Conservation (phyloP, 306 rosid genomes). For the Canavalia ensiformis region DNA sequence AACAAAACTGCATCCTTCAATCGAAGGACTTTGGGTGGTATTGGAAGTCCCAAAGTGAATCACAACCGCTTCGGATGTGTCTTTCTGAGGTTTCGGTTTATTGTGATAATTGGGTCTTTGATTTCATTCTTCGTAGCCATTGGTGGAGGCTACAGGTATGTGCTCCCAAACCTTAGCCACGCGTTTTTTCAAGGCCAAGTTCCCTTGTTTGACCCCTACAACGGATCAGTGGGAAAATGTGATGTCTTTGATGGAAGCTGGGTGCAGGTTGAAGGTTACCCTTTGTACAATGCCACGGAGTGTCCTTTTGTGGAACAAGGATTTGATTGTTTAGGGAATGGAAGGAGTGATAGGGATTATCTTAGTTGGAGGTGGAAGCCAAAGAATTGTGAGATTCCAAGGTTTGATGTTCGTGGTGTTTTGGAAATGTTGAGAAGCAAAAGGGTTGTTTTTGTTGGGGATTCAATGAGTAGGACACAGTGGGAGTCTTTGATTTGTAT, state of each 20-base stretch:
- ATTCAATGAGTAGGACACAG: slow-evolving; percentile 94
- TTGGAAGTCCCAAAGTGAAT: slow-evolving; percentile 59
- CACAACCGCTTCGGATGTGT: slow-evolving; percentile 61
- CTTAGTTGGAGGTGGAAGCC: slow-evolving; percentile 88
- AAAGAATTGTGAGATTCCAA: slow-evolving; percentile 63
- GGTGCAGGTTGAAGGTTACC: slow-evolving; percentile 60
- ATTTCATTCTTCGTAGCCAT: slow-evolving; percentile 70
- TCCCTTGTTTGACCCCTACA: slow-evolving; percentile 40
- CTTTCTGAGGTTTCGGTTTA: slow-evolving; percentile 59
- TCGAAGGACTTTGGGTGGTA: slow-evolving; percentile 53
- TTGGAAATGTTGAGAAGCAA: slow-evolving; percentile 71
- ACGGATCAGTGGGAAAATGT: slow-evolving; percentile 54
- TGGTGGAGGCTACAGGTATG: slow-evolving; percentile 66
- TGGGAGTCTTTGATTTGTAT: slow-evolving; percentile 91
- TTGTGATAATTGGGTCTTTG: slow-evolving; percentile 61
- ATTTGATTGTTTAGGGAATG: slow-evolving; percentile 81
- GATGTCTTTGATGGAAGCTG: slow-evolving; percentile 75
- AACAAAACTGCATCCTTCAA: slow-evolving; percentile 52
- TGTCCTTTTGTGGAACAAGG: slow-evolving; percentile 88
- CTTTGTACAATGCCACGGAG: slow-evolving; percentile 79
- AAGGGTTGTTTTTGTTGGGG: slow-evolving; percentile 86
- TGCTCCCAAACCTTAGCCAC: slow-evolving; percentile 67
- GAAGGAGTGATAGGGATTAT: slow-evolving; percentile 71
- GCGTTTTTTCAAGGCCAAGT: slow-evolving; percentile 57
- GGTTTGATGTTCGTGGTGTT: slow-evolving; percentile 58